Evolutionary conservation across 1,284 basidiomycete genomes (phyloP).

Genomic region (Ceratobasidium sp.): DNA sequence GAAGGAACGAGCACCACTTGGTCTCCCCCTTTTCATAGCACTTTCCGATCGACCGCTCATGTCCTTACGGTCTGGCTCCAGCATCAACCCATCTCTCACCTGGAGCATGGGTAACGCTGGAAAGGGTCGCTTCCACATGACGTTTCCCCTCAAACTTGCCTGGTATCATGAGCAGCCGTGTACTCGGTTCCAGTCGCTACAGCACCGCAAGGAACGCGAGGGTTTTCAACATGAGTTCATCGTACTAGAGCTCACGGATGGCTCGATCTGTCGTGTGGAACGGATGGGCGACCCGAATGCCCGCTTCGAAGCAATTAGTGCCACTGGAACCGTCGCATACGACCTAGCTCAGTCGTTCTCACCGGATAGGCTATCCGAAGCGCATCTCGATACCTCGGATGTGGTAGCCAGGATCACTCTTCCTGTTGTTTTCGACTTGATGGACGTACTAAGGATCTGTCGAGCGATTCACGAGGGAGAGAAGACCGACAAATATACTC

Average conservation of each 20-base stretch:
- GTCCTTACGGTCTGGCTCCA: background rate
- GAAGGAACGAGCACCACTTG: too few species aligned
- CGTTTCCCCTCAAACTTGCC: background rate
- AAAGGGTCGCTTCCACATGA: background rate
- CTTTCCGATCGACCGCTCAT: too few species aligned
- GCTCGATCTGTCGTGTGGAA: constrained; percentile 9
- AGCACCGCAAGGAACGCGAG: constrained; percentile 14
- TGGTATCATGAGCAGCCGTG: constrained; percentile 33
- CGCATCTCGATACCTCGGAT: constrained; percentile 13
- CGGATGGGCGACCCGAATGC: constrained; percentile 26
- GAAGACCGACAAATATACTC: constrained; percentile 20
- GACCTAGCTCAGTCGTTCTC: background rate
- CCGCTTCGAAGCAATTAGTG: constrained; percentile 12
- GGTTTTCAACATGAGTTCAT: constrained; percentile 35
- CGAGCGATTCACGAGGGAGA: constrained; percentile 36
- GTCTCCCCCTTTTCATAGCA: too few species aligned
- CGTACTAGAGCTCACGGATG: background rate
- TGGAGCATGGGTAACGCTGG: background rate
- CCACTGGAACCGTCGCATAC: background rate
- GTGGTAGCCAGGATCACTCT: background rate
- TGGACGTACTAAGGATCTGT: constrained; percentile 7
- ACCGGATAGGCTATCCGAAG: background rate
- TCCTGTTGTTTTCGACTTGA: background rate
- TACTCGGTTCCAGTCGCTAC: background rate
- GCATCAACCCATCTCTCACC: constrained; percentile 1